These are phyloP conservation scores for Trypanosoma brucei DNA, from an alignment of 208 protist species.

Conservation along the genomic window DNA sequence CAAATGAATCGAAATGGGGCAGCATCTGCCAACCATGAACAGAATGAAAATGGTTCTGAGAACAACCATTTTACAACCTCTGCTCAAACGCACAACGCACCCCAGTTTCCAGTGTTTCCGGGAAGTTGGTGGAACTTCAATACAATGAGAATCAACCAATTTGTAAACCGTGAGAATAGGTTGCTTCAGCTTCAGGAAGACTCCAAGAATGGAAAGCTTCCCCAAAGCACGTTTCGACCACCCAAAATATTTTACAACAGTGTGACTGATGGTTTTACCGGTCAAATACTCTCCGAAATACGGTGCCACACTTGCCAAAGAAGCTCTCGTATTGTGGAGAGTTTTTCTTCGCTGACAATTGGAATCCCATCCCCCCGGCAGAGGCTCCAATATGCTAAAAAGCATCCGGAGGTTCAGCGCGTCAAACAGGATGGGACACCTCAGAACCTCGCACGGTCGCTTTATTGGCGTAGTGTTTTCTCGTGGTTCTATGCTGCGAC, in stretches of 20 bases:
- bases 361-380: conserved; percentile 57
- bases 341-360: conserved; percentile 72
- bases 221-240: conserved; percentile 32
- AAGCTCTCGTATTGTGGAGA: conserved; percentile 59
- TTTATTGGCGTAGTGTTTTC: conserved; percentile 68
- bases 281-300: conserved; percentile 65
- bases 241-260: conserved; percentile 58
- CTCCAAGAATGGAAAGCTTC: conserved; percentile 25
- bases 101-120: neutral
- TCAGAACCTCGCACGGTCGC: neutral
- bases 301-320: conserved; percentile 58
- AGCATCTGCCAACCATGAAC: too few relatives aligned
- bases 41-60: too few relatives aligned
- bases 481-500: conserved; percentile 22
- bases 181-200: conserved; percentile 34
- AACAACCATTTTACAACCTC: neutral
- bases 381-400: conserved; percentile 38
- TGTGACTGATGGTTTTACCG: conserved; percentile 76
- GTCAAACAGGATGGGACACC: conserved; percentile 14
- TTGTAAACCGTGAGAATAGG: conserved; percentile 70
- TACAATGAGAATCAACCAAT: conserved; percentile 40
- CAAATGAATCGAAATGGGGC: neutral
- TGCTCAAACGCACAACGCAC: neutral
- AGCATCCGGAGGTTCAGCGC: conserved; percentile 51
- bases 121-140: conserved; percentile 23